These are phyloP conservation scores for Actinomortierella wolfii DNA, from an alignment of 371 early-diverging fungal species.

Conservation along the genomic window DNA sequence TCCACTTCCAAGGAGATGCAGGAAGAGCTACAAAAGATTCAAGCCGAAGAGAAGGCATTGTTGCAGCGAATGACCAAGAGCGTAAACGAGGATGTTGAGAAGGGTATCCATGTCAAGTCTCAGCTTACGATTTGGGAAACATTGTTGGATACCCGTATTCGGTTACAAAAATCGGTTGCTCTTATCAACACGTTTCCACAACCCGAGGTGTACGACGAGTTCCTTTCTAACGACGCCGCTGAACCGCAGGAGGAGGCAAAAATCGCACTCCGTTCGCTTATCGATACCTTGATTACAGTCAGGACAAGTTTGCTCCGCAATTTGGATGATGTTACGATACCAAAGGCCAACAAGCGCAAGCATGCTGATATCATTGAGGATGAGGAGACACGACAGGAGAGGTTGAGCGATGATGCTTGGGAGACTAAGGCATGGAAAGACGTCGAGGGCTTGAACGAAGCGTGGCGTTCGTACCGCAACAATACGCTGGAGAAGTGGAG, in stretches of 20 bases:
- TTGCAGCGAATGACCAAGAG: slow-evolving; percentile 46
- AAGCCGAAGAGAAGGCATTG: slow-evolving; percentile 79
- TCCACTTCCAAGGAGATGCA: slow-evolving; percentile 51
- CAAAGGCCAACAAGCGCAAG: slow-evolving; percentile 41
- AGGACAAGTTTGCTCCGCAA: slow-evolving; percentile 42
- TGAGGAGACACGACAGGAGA: slow-evolving; percentile 48
- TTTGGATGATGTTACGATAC: slow-evolving; percentile 29
- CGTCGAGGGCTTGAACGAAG: slow-evolving; percentile 60
- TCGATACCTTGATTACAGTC: slow-evolving; percentile 37
- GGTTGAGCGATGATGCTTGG: slow-evolving; percentile 60
- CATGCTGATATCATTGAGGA: slow-evolving; percentile 35
- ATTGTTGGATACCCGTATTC: slow-evolving; percentile 87
- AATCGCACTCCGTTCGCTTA: slow-evolving; percentile 34
- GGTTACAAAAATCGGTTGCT: slow-evolving; percentile 79
- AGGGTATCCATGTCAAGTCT: slow-evolving; percentile 88
- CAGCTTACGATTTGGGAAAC: slow-evolving; percentile 83
- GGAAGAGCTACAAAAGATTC: slow-evolving; percentile 74
- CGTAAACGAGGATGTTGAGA: slow-evolving; percentile 82
- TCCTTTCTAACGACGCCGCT: slow-evolving; percentile 31
- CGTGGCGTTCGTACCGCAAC: slow-evolving; percentile 75
- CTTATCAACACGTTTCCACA: slow-evolving; percentile 86
- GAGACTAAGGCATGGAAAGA: slow-evolving; percentile 67
- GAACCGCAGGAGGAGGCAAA: slow-evolving; percentile 40
- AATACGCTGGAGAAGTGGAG: slow-evolving; percentile 93
- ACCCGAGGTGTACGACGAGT: slow-evolving; percentile 29